phyloP scores from a whole-genome alignment of 148 eudicot genomes.

The Chenopodium suecicum region DNA sequence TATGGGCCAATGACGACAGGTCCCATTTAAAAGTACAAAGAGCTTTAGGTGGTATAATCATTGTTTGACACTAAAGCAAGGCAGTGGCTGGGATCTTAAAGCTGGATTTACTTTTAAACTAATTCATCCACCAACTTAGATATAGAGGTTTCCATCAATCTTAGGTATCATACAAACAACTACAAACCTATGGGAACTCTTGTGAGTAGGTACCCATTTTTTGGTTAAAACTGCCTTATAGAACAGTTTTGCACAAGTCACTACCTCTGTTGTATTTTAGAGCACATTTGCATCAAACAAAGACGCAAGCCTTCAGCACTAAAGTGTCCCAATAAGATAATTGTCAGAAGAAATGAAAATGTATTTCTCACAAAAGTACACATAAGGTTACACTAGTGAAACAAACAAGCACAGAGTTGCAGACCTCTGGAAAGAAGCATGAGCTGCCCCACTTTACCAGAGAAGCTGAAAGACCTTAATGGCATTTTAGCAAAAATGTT shows the following conservation, averaged over 20 bases:
- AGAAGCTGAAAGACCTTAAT: not conserved
- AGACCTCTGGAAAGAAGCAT: not conserved
- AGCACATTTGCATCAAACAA: not conserved
- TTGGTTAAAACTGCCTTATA: not conserved
- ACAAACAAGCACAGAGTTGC: not conserved
- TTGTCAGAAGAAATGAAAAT: no score
- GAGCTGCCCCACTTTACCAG: not conserved
- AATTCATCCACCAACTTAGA: not conserved
- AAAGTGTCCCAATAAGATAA: no score
- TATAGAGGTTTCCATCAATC: not conserved
- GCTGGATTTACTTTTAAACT: not conserved
- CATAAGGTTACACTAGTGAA: not conserved
- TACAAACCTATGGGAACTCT: not conserved
- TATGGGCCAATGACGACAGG: not conserved
- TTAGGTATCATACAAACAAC: not conserved
- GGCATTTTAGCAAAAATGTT: not conserved
- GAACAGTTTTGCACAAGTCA: no score
- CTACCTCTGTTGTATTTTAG: no score
- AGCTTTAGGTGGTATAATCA: not conserved
- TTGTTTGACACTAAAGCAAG: not conserved
- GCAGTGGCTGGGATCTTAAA: not conserved
- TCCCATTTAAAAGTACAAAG: not conserved
- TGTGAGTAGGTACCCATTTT: not conserved
- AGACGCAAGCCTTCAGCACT: no score
- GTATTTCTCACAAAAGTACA: no score